A percentile compares a stretch with the other conserved stretches of the same genome.
phyloP scores from a whole-genome alignment of 192 early-diverging fungal genomes.

The Coemansia sp. region DNA sequence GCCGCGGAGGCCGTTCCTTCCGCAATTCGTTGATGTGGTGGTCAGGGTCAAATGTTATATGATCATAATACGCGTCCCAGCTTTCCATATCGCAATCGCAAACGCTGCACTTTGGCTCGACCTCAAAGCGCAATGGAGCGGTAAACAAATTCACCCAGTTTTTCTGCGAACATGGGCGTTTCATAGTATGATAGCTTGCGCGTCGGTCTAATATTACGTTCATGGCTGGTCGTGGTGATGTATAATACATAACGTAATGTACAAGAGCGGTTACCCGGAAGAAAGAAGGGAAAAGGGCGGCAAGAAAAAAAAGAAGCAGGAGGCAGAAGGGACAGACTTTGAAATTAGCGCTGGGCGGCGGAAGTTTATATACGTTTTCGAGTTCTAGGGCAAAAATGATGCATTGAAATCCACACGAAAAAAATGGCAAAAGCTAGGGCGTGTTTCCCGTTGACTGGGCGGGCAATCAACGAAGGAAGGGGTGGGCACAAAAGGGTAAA shows the following conservation, averaged over 20 bases:
- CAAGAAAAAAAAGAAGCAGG: not conserved
- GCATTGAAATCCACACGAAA: not conserved
- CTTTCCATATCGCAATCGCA: slow-evolving; percentile 33
- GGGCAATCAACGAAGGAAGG: not conserved
- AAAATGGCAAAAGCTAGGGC: not conserved
- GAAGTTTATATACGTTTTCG: not conserved
- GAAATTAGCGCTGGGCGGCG: not conserved
- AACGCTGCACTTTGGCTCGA: slow-evolving; percentile 32
- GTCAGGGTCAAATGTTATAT: slow-evolving; percentile 40
- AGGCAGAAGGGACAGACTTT: not conserved
- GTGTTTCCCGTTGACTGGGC: not conserved
- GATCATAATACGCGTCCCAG: slow-evolving; percentile 48
- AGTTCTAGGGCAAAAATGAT: not conserved
- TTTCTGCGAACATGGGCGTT: not conserved
- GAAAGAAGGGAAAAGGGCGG: not conserved
- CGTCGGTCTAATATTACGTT: not conserved
- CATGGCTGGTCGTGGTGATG: not conserved
- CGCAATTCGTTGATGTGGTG: slow-evolving; percentile 15
- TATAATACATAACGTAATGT: not conserved
- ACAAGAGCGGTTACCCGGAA: slow-evolving; percentile 2
- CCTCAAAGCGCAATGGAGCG: slow-evolving; percentile 2
- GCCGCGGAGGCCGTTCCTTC: slow-evolving; percentile 1
- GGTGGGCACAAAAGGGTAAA: not conserved
- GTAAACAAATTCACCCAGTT: slow-evolving; percentile 21
- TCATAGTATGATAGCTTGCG: not conserved